phyloP scores from a whole-genome alignment of 2,329 filamentous ascomycete genomes.

The Ophiobolus disseminans region DNA sequence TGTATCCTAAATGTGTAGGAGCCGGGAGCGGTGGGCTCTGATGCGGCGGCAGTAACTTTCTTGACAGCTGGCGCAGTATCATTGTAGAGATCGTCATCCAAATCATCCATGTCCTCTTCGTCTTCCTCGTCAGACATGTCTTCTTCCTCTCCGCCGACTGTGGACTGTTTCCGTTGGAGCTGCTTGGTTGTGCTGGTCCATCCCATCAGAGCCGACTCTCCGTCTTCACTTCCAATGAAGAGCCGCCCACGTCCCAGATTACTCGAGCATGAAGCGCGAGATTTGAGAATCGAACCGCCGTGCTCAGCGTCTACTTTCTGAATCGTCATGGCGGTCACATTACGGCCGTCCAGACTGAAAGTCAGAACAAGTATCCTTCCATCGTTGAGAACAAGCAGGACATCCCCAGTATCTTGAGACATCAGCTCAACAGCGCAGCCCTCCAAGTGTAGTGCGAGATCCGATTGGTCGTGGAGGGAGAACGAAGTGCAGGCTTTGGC shows the following conservation, averaged over 20 bases:
- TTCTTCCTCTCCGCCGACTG: constrained; percentile 59
- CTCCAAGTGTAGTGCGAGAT: constrained; percentile 80
- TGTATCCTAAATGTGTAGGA: constrained; percentile 78
- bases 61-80: constrained; percentile 60
- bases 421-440: constrained; percentile 79
- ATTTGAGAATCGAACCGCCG: constrained; percentile 68
- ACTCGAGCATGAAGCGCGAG: constrained; percentile 72
- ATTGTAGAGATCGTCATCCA: constrained; percentile 69
- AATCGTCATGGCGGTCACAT: constrained; percentile 85
- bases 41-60: constrained; percentile 45
- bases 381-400: constrained; percentile 80
- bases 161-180: constrained; percentile 65
- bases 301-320: constrained; percentile 67
- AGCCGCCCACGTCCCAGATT: constrained; percentile 71
- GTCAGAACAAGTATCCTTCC: constrained; percentile 77
- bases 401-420: constrained; percentile 77
- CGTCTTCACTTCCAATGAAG: constrained; percentile 85
- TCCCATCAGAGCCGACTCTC: constrained; percentile 80
- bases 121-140: constrained; percentile 61
- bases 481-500: constrained; percentile 84
- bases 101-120: constrained; percentile 63
- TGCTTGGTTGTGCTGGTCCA: constrained; percentile 72
- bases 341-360: constrained; percentile 88
- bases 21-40: constrained; percentile 59
- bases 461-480: constrained; percentile 83